Conservation (phyloP, 108 stramenopile species). For the Hondaea fermentalgiana region DNA sequence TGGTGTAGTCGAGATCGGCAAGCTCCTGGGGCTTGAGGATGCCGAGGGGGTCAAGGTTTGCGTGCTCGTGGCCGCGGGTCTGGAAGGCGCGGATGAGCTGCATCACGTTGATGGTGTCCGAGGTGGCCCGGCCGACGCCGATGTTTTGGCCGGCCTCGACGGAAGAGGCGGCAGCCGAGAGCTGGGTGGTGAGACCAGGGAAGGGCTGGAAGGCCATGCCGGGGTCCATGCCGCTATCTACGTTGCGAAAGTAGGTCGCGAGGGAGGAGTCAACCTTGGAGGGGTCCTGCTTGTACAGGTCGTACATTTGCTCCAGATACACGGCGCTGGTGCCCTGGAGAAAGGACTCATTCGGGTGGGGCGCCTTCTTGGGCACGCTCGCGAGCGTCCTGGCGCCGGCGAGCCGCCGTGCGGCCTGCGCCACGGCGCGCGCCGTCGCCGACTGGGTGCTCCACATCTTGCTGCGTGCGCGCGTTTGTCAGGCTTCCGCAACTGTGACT, state of each 20-base stretch:
- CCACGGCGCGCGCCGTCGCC: background rate
- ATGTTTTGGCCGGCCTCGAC: background rate
- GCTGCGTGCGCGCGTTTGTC: background rate
- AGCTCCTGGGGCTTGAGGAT: constrained; percentile 45
- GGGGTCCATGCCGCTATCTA: constrained; percentile 31
- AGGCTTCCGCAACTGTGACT: no score
- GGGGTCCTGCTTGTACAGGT: constrained; percentile 43
- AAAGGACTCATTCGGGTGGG: constrained; percentile 23
- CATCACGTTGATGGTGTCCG: constrained; percentile 38
- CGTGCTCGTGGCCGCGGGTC: constrained; percentile 86
- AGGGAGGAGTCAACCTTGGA: constrained; percentile 46
- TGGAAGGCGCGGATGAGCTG: constrained; percentile 96
- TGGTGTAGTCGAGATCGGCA: constrained; percentile 68
- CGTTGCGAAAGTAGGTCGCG: constrained; percentile 46
- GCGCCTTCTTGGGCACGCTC: background rate
- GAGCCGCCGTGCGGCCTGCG: background rate
- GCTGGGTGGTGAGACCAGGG: background rate
- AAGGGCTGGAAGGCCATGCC: constrained; percentile 31
- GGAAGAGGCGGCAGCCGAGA: background rate
- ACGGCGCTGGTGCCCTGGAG: constrained; percentile 32
- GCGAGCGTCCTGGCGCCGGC: background rate
- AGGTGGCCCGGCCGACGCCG: background rate
- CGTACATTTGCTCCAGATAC: constrained; percentile 56
- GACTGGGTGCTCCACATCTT: background rate
- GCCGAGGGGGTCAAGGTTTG: constrained; percentile 87